Evolutionary conservation across 2,329 filamentous ascomycete genomes (phyloP), one percentile per base, ranked within the genome.

Genomic region (Ceratocystis eucalypticola): DNA sequence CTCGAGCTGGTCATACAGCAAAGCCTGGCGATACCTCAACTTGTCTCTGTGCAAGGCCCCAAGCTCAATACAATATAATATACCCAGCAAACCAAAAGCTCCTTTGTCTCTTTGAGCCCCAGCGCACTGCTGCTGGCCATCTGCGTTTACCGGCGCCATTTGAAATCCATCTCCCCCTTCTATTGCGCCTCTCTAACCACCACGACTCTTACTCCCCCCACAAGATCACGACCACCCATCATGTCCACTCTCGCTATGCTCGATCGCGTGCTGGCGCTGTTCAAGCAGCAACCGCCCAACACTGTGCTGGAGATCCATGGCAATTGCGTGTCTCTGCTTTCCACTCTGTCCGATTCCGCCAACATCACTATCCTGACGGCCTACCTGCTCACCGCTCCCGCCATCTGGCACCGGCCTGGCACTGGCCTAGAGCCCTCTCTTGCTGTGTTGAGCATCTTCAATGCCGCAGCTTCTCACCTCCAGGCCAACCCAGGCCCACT

Each of bases 351-450:
- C 69, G 91, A 91, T 72, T 88, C 88, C 15, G 81, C 89, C 66
- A 92, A 92, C 74, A 80, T 91, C 71, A 83, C 84, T 50, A 79
- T 91, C 12, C 80, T 91, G 65, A 88, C 87, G 0, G 86, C 86
- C 30, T 87, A 91, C 70, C 80, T 91, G 5, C 80, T 91, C 59
- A 83, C 82, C 0, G 86, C 88, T 0, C 87, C 87, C 2, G 86
- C 88, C 7, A 80, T 91, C 74, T 92, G 88, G 88, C 75, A 77
- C 67, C 76, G 79, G 72, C 66, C 64, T 5, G 81, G 81, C 8
- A 80, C 86, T 66, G 84, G 82, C 7, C 77, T 89, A 45, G 80
- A 80, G 15, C 84, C 82, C 1, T 85, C 84, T 68, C 79, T 87
- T 69, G 83, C 84, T 69, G 79, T 88, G 69, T 80, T 91, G 70